Evolutionary conservation across 148 eudicot species (phyloP).

Genomic region (Rhododendron simsii): DNA sequence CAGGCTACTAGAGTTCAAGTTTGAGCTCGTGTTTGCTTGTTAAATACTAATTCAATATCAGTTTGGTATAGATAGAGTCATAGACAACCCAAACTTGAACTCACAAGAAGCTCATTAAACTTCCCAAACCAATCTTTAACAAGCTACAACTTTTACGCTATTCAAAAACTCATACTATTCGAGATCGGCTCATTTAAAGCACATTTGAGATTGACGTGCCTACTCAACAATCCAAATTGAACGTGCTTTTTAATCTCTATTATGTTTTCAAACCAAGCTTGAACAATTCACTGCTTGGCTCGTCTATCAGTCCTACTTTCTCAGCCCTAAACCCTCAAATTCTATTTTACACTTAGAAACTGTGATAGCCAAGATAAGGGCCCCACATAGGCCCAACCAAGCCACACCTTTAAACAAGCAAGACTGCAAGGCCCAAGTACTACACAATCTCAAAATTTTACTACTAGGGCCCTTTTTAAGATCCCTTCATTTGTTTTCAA

Average conservation of each 20-base stretch:
- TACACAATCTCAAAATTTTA: not conserved
- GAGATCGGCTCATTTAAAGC: not conserved
- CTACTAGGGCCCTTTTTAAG: not conserved
- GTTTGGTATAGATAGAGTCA: not conserved
- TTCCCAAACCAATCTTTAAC: not conserved
- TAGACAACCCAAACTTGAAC: not conserved
- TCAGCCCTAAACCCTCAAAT: not conserved
- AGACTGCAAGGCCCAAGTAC: not conserved
- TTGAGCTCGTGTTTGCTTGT: not conserved
- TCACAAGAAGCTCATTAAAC: not conserved
- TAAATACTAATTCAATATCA: not conserved
- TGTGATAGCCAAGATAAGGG: not conserved
- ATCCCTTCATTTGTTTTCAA: not conserved
- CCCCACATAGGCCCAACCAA: not conserved
- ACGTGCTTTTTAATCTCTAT: not conserved
- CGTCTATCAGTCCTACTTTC: not conserved
- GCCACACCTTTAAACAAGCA: not conserved
- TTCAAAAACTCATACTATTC: not conserved
- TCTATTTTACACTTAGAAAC: not conserved
- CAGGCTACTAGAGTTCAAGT: not conserved
- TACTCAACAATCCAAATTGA: not conserved
- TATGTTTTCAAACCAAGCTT: not conserved
- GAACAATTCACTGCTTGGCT: not conserved
- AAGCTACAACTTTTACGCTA: not conserved
- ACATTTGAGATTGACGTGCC: not conserved